phyloP scores from a whole-genome alignment of 352 stramenopile species.

The Pseudoperonospora humuli region DNA sequence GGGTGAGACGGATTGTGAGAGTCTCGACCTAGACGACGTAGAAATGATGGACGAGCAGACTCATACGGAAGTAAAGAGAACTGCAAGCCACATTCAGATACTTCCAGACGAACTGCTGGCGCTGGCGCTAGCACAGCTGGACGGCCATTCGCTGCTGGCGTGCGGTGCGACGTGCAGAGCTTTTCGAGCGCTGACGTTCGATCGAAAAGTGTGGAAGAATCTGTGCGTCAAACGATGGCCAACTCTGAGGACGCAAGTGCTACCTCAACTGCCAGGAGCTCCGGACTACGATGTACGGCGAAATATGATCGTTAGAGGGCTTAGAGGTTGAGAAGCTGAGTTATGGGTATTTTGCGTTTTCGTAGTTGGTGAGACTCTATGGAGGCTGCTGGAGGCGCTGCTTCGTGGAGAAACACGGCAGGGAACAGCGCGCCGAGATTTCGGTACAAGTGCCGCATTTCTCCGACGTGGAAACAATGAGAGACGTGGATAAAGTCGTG shows the following conservation, averaged over 20 bases:
- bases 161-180: constrained; percentile 38
- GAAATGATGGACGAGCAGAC: constrained; percentile 8
- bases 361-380: constrained; percentile 65
- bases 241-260: constrained; percentile 40
- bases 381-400: constrained; percentile 65
- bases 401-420: constrained; percentile 44
- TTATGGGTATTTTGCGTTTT: constrained; percentile 7
- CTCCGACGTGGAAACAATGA: constrained; percentile 17
- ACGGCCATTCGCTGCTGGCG: constrained; percentile 47
- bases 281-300: constrained; percentile 68
- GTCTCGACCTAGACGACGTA: constrained; percentile 23
- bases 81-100: constrained; percentile 18
- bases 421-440: constrained; percentile 45
- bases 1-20: constrained; percentile 34
- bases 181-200: constrained; percentile 42
- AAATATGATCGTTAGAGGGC: not conserved
- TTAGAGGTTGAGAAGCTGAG: constrained; percentile 8
- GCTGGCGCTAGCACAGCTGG: constrained; percentile 36
- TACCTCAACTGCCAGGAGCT: constrained; percentile 62
- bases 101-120: constrained; percentile 51
- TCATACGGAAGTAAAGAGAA: not conserved
- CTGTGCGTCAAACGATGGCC: constrained; percentile 57
- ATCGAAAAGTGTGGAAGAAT: constrained; percentile 55
- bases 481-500: constrained; percentile 55
- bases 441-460: constrained; percentile 54